Percentiles rank a stretch among this genome's conserved stretches.
Evolutionary conservation across 1,139 yeast genomes (phyloP).

Genomic region (Geotrichum bryndzae): DNA sequence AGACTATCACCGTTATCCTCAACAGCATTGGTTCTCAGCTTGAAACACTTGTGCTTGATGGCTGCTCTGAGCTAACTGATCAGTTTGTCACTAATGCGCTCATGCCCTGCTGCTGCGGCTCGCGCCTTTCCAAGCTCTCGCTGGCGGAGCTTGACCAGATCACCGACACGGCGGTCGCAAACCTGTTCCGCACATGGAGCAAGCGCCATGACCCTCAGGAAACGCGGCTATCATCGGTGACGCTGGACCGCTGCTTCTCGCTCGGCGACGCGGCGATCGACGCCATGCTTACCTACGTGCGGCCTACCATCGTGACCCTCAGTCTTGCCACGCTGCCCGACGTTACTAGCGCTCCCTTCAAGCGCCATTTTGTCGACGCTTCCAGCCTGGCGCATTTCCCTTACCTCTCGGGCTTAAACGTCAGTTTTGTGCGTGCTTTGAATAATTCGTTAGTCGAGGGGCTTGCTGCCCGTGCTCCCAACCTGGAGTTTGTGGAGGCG

Average conservation of each 20-base stretch:
- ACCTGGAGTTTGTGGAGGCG: constrained; percentile 61
- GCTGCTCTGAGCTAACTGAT: constrained; percentile 70
- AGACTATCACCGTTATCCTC: constrained; percentile 62
- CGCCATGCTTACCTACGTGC: constrained; percentile 59
- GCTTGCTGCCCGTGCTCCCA: constrained; percentile 53
- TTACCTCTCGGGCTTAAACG: constrained; percentile 56
- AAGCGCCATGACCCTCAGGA: constrained; percentile 49
- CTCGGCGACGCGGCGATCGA: constrained; percentile 58
- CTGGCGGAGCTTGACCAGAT: constrained; percentile 52
- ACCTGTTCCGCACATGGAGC: constrained; percentile 50
- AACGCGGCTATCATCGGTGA: constrained; percentile 43
- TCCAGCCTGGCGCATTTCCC: constrained; percentile 40
- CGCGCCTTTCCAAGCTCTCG: constrained; percentile 46
- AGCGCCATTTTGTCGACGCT: constrained; percentile 37
- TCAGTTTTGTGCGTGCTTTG: constrained; percentile 70
- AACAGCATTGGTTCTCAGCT: constrained; percentile 60
- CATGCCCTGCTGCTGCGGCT: constrained; percentile 45
- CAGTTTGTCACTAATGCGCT: constrained; percentile 53
- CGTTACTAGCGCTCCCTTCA: constrained; percentile 50
- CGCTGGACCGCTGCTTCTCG: constrained; percentile 56
- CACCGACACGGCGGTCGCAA: constrained; percentile 57
- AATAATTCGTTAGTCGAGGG: constrained; percentile 57
- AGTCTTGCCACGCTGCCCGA: constrained; percentile 63
- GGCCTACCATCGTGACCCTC: constrained; percentile 58
- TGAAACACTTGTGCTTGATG: constrained; percentile 55